Evolutionary conservation across 257 asterid species (phyloP), one percentile per base, ranked within the genome.

Genomic region (Nicotiana attenuata): DNA sequence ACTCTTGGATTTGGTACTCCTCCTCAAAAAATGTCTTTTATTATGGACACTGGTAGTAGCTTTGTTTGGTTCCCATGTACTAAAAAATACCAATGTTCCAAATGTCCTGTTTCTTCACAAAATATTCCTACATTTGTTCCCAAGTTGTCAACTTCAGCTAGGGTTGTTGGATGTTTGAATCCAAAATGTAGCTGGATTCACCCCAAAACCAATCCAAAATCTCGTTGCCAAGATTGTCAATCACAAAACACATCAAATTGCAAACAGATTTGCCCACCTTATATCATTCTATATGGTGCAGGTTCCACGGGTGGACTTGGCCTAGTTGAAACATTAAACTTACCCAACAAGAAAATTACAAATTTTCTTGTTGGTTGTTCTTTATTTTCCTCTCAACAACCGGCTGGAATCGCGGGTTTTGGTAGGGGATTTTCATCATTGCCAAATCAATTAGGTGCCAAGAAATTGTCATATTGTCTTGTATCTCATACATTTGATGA

Each of bases 1-100:
- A 86, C 97, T 1, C 93, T 96, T 87, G 81, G 90, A 79, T 92
- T 96, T 22, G 99, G 99, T 84, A 94, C 96, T 28, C 98, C 99
- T 2, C 97, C 97, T 7, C 97, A 96, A 75, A 57, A 88, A 22
- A 76, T 90, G 0, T 93, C 95, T 0, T 79, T 96, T 77, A 22
- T 96, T 65, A 78, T 96, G 90, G 99, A 94, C 85, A 96, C 99
- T 1, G 99, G 97, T 0, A 96, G 98, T 83, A 90, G 89, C 84
- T 91, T 92, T 55, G 92, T 93, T 26, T 96, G 98, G 99, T 87
- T 96, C 61, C 99, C 99, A 5, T 96, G 99, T 65, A 94, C 98
- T 11, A 85, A 82, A 66, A 84, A 88, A 38, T 96, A 96, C 57
- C 53, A 76, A 24, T 96, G 99, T 6, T 80, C 75, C 10, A 80